These are phyloP conservation scores for Termitomyces sp. DNA, from an alignment of 768 basidiomycete genomes.

Conservation along the genomic window DNA sequence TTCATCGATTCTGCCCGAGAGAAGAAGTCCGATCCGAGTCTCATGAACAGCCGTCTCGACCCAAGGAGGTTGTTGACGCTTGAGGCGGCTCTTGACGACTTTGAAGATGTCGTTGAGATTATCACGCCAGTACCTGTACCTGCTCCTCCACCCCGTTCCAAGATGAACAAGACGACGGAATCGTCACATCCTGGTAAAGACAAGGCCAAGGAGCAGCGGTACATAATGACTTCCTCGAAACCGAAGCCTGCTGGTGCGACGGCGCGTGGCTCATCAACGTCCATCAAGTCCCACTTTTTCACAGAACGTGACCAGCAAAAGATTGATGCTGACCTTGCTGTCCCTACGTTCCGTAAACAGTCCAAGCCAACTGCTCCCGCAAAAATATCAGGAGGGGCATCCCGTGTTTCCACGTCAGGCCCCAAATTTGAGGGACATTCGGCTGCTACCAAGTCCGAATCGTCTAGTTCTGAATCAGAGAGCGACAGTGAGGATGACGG, in stretches of 20 bases:
- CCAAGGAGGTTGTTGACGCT: conserved; percentile 55
- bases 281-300: conserved; percentile 20
- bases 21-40: conserved; percentile 28
- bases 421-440: conserved; percentile 24
- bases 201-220: conserved; percentile 7
- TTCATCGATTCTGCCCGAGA: conserved; percentile 56
- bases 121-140: conserved; percentile 36
- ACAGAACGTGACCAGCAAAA: conserved; percentile 25
- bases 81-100: conserved; percentile 58
- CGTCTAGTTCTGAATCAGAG: conserved; percentile 38
- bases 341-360: conserved; percentile 39
- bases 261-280: conserved; percentile 6
- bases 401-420: conserved; percentile 9
- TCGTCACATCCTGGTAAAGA: conserved; percentile 1
- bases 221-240: conserved; percentile 11
- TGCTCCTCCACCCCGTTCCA: background rate
- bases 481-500: conserved; percentile 45
- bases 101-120: conserved; percentile 58
- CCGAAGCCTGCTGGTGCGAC: conserved; percentile 3
- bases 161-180: conserved; percentile 11
- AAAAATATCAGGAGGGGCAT: conserved; percentile 14
- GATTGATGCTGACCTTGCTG: conserved; percentile 25
- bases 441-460: conserved; percentile 17
- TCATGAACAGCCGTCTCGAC: conserved; percentile 49
- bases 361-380: conserved; percentile 11